Evolutionary conservation across 768 basidiomycete genomes (phyloP).

Genomic region (Naematelia aurantialba): DNA sequence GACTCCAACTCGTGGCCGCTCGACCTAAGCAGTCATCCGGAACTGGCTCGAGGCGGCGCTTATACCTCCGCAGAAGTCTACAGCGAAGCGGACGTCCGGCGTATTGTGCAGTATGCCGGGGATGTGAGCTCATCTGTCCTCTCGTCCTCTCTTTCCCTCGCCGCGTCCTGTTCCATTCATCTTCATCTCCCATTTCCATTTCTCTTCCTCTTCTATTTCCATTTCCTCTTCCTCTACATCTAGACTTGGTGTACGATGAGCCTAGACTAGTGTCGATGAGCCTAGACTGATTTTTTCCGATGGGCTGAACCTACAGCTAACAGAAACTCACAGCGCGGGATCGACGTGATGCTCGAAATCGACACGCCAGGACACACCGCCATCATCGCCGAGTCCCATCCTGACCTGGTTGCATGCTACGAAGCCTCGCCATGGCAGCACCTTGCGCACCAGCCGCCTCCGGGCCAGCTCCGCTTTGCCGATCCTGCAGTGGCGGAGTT

Average conservation of each 20-base stretch:
- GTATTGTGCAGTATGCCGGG: slow-evolving; percentile 66
- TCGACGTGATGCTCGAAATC: slow-evolving; percentile 71
- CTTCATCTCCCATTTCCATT: not conserved
- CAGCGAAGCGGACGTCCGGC: slow-evolving; percentile 57
- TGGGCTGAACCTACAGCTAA: too few relatives aligned
- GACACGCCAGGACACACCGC: slow-evolving; percentile 82
- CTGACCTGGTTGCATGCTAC: slow-evolving; percentile 69
- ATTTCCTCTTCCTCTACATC: too few relatives aligned
- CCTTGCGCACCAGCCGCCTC: slow-evolving; percentile 60
- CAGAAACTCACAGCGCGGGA: slow-evolving; percentile 58
- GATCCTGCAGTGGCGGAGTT: slow-evolving; percentile 62
- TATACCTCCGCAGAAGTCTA: slow-evolving; percentile 63
- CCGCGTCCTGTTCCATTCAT: not conserved
- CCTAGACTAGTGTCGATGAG: too few relatives aligned
- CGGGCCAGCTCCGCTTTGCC: slow-evolving; percentile 75
- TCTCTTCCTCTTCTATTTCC: not conserved
- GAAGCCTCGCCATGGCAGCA: slow-evolving; percentile 50
- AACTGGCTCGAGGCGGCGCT: slow-evolving; percentile 59
- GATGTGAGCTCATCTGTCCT: slow-evolving; percentile 64
- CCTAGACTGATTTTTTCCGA: too few relatives aligned
- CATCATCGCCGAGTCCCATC: slow-evolving; percentile 62
- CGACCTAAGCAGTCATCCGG: slow-evolving; percentile 60
- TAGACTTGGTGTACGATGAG: too few relatives aligned
- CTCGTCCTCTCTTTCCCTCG: slow-evolving; percentile 5
- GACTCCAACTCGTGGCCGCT: slow-evolving; percentile 77